Evolutionary conservation across 164 flowering plant genomes (phyloP), one percentile per base, ranked within the genome.

Genomic region (Taxillus chinensis): DNA sequence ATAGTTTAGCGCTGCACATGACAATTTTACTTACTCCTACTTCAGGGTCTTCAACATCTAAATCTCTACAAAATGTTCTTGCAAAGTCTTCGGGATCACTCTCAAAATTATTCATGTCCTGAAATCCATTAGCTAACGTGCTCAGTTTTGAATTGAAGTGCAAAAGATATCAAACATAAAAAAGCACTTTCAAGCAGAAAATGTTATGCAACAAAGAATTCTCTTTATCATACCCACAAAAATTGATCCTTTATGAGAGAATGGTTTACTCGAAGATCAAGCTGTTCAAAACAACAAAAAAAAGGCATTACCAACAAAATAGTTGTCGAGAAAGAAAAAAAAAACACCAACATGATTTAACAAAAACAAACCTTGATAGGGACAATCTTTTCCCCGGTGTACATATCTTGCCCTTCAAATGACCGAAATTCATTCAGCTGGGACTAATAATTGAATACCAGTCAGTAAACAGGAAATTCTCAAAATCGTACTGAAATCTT

Each of bases 51-150:
- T 71, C 75, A 67, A 93, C 84, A 50, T 69, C 83, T 81, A 90
- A 62, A 66, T 93, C 97, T 60, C 52, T 71, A 76, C 99, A 90
- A 57, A 93, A 80, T 14, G 85, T 86, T 72, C 85, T 82, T 14
- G 99, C 92, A 77, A 93, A 93, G 67, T 89, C 97, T 76, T 93
- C 99, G 60, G 99, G 99, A 66, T 93, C 95, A 73, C 97, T 90
- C 63, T 90, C 97, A 71, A 82, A 83, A 77, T 93, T 93, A 83
- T 77, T 93, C 78, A 93, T 50, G 78, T 93, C 96, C 97, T 93
- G 78, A 70, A 79, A 73, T 54, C 14, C 54, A 66, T 56, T 40
- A 13, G 49, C 3, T 10, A 45, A 62, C 41, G 27, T 39, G 60
- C 10, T 10, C 27, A 12, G 50, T 42, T 7, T 50, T 39, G 9